Conservation (phyloP, 2,329 filamentous ascomycete species). For the Didymella segeticola region DNA sequence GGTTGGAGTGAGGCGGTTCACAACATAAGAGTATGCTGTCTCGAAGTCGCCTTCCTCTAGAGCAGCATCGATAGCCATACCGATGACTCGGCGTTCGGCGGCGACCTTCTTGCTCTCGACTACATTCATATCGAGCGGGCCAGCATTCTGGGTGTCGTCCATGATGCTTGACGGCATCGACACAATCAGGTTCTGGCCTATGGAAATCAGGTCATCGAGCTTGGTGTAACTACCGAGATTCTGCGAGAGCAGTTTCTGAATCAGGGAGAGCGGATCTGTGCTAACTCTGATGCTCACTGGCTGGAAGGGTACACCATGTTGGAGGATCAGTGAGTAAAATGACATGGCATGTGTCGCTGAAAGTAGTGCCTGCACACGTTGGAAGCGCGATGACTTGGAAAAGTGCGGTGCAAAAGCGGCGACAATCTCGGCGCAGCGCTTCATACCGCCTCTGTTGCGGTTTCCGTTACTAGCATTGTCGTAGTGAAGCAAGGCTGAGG, state of each 20-base stretch:
- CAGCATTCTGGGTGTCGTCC: constrained; percentile 60
- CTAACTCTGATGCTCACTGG: constrained; percentile 81
- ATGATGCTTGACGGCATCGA: constrained; percentile 43
- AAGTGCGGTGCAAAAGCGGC: constrained; percentile 69
- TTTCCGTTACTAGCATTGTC: constrained; percentile 86
- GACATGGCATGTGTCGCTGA: constrained; percentile 77
- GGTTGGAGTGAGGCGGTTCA: constrained; percentile 65
- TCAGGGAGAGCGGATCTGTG: constrained; percentile 74
- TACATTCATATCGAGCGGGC: constrained; percentile 24
- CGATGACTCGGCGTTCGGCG: constrained; percentile 72
- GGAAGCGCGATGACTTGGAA: constrained; percentile 58
- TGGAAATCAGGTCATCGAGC: constrained; percentile 73
- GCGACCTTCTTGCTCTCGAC: constrained; percentile 45
- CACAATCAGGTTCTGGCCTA: constrained; percentile 70
- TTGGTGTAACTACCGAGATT: constrained; percentile 77
- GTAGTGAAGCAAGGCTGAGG: constrained; percentile 72
- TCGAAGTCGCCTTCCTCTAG: constrained; percentile 81
- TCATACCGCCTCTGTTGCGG: constrained; percentile 75
- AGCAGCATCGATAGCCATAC: constrained; percentile 81
- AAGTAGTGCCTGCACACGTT: constrained; percentile 68
- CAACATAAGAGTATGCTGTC: constrained; percentile 83
- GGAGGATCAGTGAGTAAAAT: constrained; percentile 77
- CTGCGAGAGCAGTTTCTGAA: constrained; percentile 76
- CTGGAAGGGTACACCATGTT: constrained; percentile 80
- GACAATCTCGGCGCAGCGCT: constrained; percentile 69